Evolutionary conservation across 345 rosid species (phyloP).

Genomic region (Geranium rotundifolium): DNA sequence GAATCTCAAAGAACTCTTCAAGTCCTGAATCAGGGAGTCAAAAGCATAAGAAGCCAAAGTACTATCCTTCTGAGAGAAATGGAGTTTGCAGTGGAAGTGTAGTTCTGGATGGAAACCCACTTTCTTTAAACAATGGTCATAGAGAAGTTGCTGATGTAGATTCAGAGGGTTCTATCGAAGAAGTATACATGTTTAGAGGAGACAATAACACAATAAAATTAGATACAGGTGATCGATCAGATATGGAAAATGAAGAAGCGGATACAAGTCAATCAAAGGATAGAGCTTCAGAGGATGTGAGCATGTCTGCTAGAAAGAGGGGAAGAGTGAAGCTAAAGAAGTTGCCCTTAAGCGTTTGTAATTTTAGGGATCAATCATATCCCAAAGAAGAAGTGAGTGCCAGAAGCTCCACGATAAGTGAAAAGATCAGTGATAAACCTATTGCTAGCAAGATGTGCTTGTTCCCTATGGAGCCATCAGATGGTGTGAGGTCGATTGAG

Average conservation of each 20-base stretch:
- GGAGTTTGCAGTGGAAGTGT: constrained; percentile 23
- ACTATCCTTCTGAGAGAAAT: constrained; percentile 21
- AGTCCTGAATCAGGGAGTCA: constrained; percentile 41
- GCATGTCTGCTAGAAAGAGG: constrained; percentile 44
- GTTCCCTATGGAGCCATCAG: constrained; percentile 31
- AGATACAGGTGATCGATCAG: constrained; percentile 19
- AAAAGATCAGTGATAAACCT: constrained; percentile 29
- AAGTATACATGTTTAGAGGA: constrained; percentile 16
- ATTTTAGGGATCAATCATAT: constrained; percentile 47
- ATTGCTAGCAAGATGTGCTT: constrained; percentile 23
- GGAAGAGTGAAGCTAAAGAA: constrained; percentile 83
- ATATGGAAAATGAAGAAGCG: constrained; percentile 28
- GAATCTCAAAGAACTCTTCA: constrained; percentile 47
- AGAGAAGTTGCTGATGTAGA: constrained; percentile 35
- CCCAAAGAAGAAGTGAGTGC: constrained; percentile 29
- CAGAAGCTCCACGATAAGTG: constrained; percentile 27
- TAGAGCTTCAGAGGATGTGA: constrained; percentile 33
- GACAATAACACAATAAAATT: constrained; percentile 25
- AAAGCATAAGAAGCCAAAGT: constrained; percentile 45
- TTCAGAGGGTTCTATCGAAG: constrained; percentile 47
- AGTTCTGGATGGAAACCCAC: constrained; percentile 17
- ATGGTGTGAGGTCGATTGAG: constrained; percentile 35
- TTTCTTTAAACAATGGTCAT: constrained; percentile 34
- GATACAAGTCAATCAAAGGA: constrained; percentile 36
- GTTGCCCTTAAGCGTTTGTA: constrained; percentile 61